phyloP scores from a whole-genome alignment of 495 filamentous ascomycete species.

The Aspergillus bridgeri region DNA sequence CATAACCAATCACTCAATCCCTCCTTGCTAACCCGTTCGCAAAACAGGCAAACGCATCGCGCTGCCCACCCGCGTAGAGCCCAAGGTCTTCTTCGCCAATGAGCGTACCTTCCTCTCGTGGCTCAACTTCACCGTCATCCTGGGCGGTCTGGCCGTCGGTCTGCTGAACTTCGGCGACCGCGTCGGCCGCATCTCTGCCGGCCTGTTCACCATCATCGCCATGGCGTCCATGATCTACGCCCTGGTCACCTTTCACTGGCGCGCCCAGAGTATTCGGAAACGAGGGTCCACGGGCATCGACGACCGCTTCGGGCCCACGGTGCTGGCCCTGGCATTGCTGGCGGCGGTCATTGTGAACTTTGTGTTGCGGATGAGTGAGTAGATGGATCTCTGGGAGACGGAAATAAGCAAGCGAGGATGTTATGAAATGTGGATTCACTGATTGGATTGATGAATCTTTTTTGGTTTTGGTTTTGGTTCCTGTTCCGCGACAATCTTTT shows the following conservation, averaged over 20 bases:
- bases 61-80: conserved; percentile 95
- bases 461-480: neutral
- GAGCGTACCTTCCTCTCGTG: conserved; percentile 98
- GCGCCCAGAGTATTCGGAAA: conserved; percentile 86
- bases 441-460: neutral
- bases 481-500: neutral
- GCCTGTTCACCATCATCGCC: conserved; percentile 89
- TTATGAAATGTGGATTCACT: neutral
- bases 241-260: conserved; percentile 92
- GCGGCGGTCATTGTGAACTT: conserved; percentile 92
- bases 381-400: neutral
- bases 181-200: conserved; percentile 86
- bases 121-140: conserved; percentile 98
- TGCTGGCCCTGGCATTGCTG: conserved; percentile 79
- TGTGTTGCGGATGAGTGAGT: conserved; percentile 71
- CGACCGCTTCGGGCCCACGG: conserved; percentile 87
- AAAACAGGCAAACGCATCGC: conserved; percentile 89
- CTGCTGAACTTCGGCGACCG: conserved; percentile 97
- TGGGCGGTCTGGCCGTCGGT: conserved; percentile 91
- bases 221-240: conserved; percentile 97
- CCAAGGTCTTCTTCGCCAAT: conserved; percentile 99
- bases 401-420: neutral
- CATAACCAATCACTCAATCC: neutral
- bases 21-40: neutral
- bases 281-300: conserved; percentile 94